Evolutionary conservation across 2,329 filamentous ascomycete species (phyloP).

Genomic region (Graphium sp.): DNA sequence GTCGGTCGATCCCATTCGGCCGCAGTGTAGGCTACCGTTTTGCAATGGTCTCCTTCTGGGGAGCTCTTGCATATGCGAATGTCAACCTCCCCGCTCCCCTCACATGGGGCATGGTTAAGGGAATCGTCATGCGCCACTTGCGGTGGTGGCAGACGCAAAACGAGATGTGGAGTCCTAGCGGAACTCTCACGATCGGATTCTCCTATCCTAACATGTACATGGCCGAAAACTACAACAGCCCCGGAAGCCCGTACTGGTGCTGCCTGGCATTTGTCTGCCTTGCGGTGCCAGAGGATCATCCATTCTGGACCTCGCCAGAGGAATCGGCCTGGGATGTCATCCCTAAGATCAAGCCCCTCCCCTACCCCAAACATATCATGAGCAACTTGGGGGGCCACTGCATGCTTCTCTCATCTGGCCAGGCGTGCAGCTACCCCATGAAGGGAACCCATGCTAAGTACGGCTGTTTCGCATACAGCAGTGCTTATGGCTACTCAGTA

Average conservation of each 20-base stretch:
- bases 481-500: conserved; percentile 61
- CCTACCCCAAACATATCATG: conserved; percentile 58
- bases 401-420: conserved; percentile 59
- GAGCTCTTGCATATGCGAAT: conserved; percentile 57
- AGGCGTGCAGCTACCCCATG: conserved; percentile 70
- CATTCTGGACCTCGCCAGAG: conserved; percentile 58
- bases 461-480: conserved; percentile 62
- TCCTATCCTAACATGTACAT: conserved; percentile 67
- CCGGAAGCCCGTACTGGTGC: conserved; percentile 60
- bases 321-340: conserved; percentile 38
- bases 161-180: conserved; percentile 59
- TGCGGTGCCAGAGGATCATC: conserved; percentile 50
- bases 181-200: conserved; percentile 62
- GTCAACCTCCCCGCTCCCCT: conserved; percentile 56
- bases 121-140: conserved; percentile 55
- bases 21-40: conserved; percentile 69
- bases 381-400: conserved; percentile 56
- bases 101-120: conserved; percentile 67
- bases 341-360: conserved; percentile 41
- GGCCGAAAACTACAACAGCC: conserved; percentile 72
- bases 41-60: conserved; percentile 75
- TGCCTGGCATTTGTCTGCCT: conserved; percentile 63
- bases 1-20: conserved; percentile 59
- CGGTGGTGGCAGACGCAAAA: conserved; percentile 66
- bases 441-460: conserved; percentile 73